Percentiles rank a stretch among this genome's conserved stretches.
phyloP scores from a whole-genome alignment of 2,329 filamentous ascomycete species.

The Paracorniculantispora psalliotae region DNA sequence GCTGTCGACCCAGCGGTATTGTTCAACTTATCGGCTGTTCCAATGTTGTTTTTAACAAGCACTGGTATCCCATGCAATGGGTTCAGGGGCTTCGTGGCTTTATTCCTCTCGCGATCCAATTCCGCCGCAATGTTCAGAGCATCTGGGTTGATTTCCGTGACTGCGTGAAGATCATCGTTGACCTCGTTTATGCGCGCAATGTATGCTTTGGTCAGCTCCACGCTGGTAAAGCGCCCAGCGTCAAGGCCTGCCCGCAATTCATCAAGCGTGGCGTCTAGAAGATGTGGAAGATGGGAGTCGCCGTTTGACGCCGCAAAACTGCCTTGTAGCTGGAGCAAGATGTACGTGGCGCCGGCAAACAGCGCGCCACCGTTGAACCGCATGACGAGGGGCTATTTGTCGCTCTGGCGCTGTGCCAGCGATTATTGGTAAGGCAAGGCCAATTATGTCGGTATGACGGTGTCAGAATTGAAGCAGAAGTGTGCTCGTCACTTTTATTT shows the following conservation, averaged over 20 bases:
- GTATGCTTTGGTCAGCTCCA: conserved; percentile 31
- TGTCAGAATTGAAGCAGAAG: neutral
- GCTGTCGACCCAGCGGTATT: conserved; percentile 60
- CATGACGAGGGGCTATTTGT: neutral
- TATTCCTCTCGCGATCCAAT: conserved; percentile 25
- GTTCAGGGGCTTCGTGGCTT: conserved; percentile 21
- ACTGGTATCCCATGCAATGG: conserved; percentile 62
- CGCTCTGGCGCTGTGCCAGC: neutral
- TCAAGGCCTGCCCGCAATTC: conserved; percentile 19
- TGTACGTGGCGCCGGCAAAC: neutral
- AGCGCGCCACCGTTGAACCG: neutral
- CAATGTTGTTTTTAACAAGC: conserved; percentile 64
- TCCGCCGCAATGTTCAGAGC: conserved; percentile 33
- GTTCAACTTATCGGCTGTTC: conserved; percentile 57
- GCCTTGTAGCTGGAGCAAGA: neutral
- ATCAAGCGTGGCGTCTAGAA: conserved; percentile 20
- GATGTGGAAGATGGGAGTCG: conserved; percentile 1
- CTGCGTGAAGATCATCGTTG: conserved; percentile 22
- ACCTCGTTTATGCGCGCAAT: conserved; percentile 24
- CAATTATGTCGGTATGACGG: neutral
- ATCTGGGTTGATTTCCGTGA: conserved; percentile 35
- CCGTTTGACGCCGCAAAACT: neutral
- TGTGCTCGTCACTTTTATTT: neutral
- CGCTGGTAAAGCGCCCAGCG: conserved; percentile 27
- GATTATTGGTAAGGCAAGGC: neutral